phyloP scores from a whole-genome alignment of 768 basidiomycete genomes.

The Gyrodon lividus region DNA sequence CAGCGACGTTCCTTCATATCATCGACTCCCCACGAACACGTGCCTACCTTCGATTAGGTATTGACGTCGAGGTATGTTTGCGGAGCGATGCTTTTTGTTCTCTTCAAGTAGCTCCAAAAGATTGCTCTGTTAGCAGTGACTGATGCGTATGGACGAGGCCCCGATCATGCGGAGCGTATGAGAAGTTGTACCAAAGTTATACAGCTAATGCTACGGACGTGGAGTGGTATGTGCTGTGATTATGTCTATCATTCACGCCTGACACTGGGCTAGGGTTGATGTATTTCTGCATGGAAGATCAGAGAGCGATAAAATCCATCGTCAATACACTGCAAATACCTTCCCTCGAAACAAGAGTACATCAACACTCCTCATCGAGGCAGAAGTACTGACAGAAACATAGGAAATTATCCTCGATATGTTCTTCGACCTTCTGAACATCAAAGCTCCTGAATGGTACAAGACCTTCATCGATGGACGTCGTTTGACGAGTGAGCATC shows the following conservation, averaged over 20 bases:
- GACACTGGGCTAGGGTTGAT: constrained; percentile 62
- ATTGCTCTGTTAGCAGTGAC: constrained; percentile 87
- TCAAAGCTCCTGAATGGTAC: constrained; percentile 91
- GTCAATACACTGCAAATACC: constrained; percentile 88
- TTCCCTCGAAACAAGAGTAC: constrained; percentile 79
- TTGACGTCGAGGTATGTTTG: constrained; percentile 78
- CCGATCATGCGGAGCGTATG: constrained; percentile 78
- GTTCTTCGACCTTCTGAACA: constrained; percentile 90
- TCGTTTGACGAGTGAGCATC: constrained; percentile 74
- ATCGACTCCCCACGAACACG: constrained; percentile 85
- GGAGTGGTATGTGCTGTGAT: constrained; percentile 70
- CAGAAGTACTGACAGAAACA: constrained; percentile 13
- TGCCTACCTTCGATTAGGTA: constrained; percentile 72
- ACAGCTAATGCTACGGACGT: constrained; percentile 81
- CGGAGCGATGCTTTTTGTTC: background rate
- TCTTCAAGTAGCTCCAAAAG: constrained; percentile 36
- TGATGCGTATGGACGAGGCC: constrained; percentile 85
- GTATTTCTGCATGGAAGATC: constrained; percentile 91
- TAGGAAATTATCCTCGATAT: constrained; percentile 93
- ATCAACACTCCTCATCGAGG: background rate
- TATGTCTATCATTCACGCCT: constrained; percentile 1
- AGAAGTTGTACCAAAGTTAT: constrained; percentile 75
- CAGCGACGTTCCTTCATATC: constrained; percentile 77
- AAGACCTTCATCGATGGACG: constrained; percentile 89
- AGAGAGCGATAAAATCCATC: constrained; percentile 79